Evolutionary conservation across 2,329 filamentous ascomycete genomes (phyloP), one percentile per base, ranked within the genome.

Genomic region (Stachybotrys chlorohalonatus): DNA sequence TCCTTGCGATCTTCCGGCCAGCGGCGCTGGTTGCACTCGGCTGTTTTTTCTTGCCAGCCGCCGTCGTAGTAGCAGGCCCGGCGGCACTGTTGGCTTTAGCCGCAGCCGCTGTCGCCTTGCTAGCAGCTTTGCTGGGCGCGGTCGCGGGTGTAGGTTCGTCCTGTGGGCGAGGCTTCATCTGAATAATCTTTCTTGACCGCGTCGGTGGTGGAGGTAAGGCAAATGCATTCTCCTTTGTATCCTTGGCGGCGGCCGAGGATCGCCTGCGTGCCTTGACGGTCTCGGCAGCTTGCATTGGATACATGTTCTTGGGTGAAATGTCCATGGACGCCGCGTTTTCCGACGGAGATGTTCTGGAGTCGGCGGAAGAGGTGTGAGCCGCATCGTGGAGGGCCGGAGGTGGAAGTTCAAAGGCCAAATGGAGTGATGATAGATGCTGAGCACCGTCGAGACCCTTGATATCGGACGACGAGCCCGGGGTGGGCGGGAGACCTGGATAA

Each of bases 121-220:
- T 57, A 15, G 55, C 55, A 1, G 58, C 36, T 55, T 60, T 66
- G 31, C 54, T 55, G 24, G 64, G 53, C 31, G 61, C 53, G 49
- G 55, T 52, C 58, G 58, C 56, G 47, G 65, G 62, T 24, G 60
- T 58, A 42, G 67, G 60, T 54, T 72, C 66, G 56, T 75, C 66
- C 60, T 82, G 73, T 32, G 70, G 63, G 31, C 75, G 72, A 16
- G 82, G 93, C 71, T 95, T 96, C 92, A 97, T 96, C 73, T 97
- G 93, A 56, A 97, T 97, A 68, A 99, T 97, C 75, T 95, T 97
- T 64, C 93, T 86, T 47, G 90, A 89, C 58, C 93, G 81, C 3
- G 92, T 96, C 0, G 94, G 94, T 15, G 93, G 94, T 9, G 94
- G 94, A 17, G 94, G 94, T 15, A 99, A 81, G 9, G 88, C 81